Evolutionary conservation across 2,329 filamentous ascomycete genomes (phyloP).

Genomic region (Cladosporium sp.): DNA sequence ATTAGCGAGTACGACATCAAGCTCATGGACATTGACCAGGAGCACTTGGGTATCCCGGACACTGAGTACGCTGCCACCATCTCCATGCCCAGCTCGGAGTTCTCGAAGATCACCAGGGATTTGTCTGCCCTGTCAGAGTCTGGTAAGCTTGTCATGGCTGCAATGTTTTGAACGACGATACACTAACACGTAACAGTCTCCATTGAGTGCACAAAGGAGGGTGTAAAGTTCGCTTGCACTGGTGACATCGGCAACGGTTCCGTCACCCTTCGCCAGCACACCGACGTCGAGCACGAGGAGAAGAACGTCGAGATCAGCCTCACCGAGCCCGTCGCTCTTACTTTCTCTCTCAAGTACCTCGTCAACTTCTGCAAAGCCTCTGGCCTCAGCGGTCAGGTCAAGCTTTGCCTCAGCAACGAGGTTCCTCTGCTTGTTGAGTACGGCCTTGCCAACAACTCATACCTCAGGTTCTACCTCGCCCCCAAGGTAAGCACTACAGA

Average conservation of each 20-base stretch:
- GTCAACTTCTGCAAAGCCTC: conserved; percentile 99
- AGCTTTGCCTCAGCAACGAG: conserved; percentile 92
- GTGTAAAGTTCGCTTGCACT: conserved; percentile 88
- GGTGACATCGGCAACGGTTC: conserved; percentile 96
- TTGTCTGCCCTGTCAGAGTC: conserved; percentile 91
- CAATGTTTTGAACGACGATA: background rate
- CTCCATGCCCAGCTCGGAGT: conserved; percentile 83
- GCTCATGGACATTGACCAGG: conserved; percentile 99
- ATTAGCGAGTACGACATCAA: conserved; percentile 99
- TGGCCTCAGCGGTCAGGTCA: conserved; percentile 76
- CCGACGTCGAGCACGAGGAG: conserved; percentile 83
- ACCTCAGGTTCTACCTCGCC: conserved; percentile 94
- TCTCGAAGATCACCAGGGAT: conserved; percentile 93
- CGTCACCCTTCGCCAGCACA: conserved; percentile 86
- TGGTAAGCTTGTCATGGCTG: conserved; percentile 58
- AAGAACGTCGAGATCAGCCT: conserved; percentile 86
- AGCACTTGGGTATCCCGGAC: conserved; percentile 96
- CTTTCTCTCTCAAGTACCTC: conserved; percentile 98
- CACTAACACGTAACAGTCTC: conserved; percentile 60
- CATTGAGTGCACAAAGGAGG: conserved; percentile 96
- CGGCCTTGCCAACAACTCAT: conserved; percentile 74
- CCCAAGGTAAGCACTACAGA: conserved; percentile 72
- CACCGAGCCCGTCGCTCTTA: conserved; percentile 87
- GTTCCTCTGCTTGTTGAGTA: conserved; percentile 97
- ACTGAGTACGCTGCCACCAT: conserved; percentile 97